A percentile compares a stretch with the other conserved stretches of the same genome.
phyloP scores from a whole-genome alignment of 768 basidiomycete genomes.

The Pleurotus djamor region DNA sequence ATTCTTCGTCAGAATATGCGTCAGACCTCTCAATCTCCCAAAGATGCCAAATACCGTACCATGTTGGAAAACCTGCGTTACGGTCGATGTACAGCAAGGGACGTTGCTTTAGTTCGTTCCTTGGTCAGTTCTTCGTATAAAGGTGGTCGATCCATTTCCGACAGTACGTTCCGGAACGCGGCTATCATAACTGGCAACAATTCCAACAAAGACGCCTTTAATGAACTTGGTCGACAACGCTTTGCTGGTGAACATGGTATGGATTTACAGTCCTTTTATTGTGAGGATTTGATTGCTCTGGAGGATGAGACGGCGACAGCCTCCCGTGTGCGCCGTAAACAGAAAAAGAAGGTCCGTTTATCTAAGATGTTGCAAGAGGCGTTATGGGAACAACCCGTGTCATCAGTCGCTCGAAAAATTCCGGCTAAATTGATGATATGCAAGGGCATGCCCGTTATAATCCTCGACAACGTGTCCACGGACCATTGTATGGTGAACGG shows the following conservation, averaged over 20 bases:
- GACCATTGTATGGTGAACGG: conserved; percentile 32
- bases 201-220: conserved; percentile 25
- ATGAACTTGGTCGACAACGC: conserved; percentile 19
- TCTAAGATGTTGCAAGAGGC: conserved; percentile 10
- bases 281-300: conserved; percentile 10
- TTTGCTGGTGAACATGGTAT: conserved; percentile 28
- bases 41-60: conserved; percentile 23
- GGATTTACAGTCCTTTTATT: conserved; percentile 20
- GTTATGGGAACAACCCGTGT: conserved; percentile 17
- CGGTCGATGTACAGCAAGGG: conserved; percentile 25
- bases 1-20: conserved; percentile 30
- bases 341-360: background rate
- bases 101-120: conserved; percentile 25
- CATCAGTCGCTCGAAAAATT: conserved; percentile 14
- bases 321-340: background rate
- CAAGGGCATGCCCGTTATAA: conserved; percentile 29
- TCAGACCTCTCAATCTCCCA: conserved; percentile 15
- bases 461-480: conserved; percentile 27
- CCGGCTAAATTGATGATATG: conserved; percentile 24
- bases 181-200: conserved; percentile 30
- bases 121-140: conserved; percentile 9
- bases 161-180: conserved; percentile 20
- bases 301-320: background rate
- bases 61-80: conserved; percentile 28
- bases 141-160: conserved; percentile 8